These are phyloP conservation scores for Ostreobium quekettii DNA, from an alignment of 139 green algal genomes.

Conservation along the genomic window DNA sequence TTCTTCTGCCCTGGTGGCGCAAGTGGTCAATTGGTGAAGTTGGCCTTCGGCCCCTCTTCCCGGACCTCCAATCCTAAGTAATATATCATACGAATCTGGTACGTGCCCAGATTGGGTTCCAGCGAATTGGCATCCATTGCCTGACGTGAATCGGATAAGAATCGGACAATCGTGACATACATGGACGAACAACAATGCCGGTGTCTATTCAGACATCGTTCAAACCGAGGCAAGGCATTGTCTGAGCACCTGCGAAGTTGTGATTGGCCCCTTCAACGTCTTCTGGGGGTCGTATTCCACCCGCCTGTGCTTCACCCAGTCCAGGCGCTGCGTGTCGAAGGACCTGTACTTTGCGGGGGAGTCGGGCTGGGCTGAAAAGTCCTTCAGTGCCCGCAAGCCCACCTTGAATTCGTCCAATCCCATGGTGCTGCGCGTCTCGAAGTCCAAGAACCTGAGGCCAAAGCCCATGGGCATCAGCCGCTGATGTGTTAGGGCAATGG, in stretches of 20 bases:
- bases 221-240: not conserved
- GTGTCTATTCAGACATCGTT: not conserved
- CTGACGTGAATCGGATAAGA: too few relatives aligned
- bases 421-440: not conserved
- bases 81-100: too few relatives aligned
- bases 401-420: not conserved
- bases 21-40: too few relatives aligned
- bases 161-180: too few relatives aligned
- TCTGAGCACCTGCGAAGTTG: conserved; percentile 25
- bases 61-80: too few relatives aligned
- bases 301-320: conserved; percentile 28
- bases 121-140: too few relatives aligned
- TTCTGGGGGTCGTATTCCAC: conserved; percentile 24
- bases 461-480: too few relatives aligned
- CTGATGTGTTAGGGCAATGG: too few relatives aligned
- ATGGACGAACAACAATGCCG: too few relatives aligned
- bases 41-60: too few relatives aligned
- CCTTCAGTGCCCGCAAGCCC: conserved; percentile 17
- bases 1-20: too few relatives aligned
- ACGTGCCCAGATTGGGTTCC: too few relatives aligned
- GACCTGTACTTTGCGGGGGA: conserved; percentile 17
- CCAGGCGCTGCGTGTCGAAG: conserved; percentile 15
- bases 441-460: not conserved
- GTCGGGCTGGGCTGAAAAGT: conserved; percentile 11
- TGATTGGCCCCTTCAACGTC: conserved; percentile 24